phyloP scores from a whole-genome alignment of 2,329 filamentous ascomycete genomes.

The Alternaria burnsii region DNA sequence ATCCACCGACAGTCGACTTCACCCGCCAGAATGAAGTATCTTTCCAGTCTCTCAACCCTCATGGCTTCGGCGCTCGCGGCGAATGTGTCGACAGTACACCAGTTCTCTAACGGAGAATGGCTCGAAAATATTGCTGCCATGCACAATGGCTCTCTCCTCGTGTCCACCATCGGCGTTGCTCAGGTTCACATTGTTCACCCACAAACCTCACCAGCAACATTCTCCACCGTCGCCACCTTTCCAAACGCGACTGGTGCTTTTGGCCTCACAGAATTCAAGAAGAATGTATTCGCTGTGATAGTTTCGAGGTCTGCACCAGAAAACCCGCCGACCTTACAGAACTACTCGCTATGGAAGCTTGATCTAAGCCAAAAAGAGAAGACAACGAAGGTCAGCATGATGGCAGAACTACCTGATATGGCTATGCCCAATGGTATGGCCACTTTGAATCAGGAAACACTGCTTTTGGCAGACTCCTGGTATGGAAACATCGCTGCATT shows the following conservation, averaged over 20 bases:
- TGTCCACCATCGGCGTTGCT: constrained; percentile 41
- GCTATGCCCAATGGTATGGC: constrained; percentile 37
- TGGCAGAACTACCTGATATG: constrained; percentile 23
- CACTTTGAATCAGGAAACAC: constrained; percentile 19
- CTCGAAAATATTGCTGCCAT: constrained; percentile 52
- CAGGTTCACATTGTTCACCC: constrained; percentile 50
- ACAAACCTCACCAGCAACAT: constrained; percentile 19
- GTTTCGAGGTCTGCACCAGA: constrained; percentile 22
- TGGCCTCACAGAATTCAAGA: constrained; percentile 49
- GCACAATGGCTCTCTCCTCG: constrained; percentile 50
- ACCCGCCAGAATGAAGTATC: constrained; percentile 6
- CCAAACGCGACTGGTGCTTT: constrained; percentile 32
- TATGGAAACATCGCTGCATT: constrained; percentile 27
- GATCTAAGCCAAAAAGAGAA: constrained; percentile 13
- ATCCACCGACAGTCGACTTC: neutral
- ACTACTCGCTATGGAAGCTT: constrained; percentile 29
- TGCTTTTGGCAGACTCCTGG: constrained; percentile 37
- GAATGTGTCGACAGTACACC: constrained; percentile 25
- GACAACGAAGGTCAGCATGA: constrained; percentile 15
- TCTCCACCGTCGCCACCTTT: constrained; percentile 41
- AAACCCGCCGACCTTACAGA: constrained; percentile 13
- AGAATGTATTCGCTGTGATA: constrained; percentile 47
- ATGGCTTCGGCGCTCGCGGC: constrained; percentile 2
- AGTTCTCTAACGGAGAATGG: constrained; percentile 40
- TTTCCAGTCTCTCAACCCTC: constrained; percentile 5